A percentile compares a stretch with the other conserved stretches of the same genome.
Conservation (phyloP, 495 filamentous ascomycete genomes). For the Annulohypoxylon maeteangense region DNA sequence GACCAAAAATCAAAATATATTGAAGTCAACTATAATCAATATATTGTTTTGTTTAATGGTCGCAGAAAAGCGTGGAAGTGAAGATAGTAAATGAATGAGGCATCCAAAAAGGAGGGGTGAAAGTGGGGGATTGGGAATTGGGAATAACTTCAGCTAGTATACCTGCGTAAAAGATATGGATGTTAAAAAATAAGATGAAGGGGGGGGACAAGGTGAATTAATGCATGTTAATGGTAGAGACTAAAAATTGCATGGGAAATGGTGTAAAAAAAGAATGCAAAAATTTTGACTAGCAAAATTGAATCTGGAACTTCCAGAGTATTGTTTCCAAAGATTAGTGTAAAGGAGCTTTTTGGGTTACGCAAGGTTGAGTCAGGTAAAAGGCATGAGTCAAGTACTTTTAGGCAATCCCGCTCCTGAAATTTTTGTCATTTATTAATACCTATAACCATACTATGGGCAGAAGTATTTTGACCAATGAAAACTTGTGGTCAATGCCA, state of each 20-base stretch:
- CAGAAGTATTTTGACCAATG: neutral
- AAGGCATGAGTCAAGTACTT: slow-evolving; percentile 48
- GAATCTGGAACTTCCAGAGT: slow-evolving; percentile 39
- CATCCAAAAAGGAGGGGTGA: too few species aligned
- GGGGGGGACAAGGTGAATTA: neutral
- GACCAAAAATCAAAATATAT: too few species aligned
- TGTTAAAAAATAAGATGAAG: neutral
- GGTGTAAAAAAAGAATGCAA: neutral
- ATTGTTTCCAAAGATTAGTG: slow-evolving; percentile 46
- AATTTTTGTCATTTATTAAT: neutral
- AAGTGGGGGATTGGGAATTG: too few species aligned
- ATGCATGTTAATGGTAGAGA: neutral
- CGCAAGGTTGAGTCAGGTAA: slow-evolving; percentile 48
- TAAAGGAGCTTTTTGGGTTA: slow-evolving; percentile 45
- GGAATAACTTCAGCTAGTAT: too few species aligned
- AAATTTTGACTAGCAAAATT: slow-evolving; percentile 30
- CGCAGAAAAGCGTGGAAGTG: too few species aligned
- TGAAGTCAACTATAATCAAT: too few species aligned
- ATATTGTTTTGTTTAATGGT: too few species aligned
- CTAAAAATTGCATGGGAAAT: neutral
- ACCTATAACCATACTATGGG: slow-evolving; percentile 3
- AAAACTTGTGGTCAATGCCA: neutral
- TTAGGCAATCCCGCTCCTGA: slow-evolving; percentile 46
- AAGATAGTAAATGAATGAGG: too few species aligned
- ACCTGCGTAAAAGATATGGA: too few species aligned